phyloP scores from a whole-genome alignment of 768 basidiomycete genomes.

The Udeniomyces megalosporus region DNA sequence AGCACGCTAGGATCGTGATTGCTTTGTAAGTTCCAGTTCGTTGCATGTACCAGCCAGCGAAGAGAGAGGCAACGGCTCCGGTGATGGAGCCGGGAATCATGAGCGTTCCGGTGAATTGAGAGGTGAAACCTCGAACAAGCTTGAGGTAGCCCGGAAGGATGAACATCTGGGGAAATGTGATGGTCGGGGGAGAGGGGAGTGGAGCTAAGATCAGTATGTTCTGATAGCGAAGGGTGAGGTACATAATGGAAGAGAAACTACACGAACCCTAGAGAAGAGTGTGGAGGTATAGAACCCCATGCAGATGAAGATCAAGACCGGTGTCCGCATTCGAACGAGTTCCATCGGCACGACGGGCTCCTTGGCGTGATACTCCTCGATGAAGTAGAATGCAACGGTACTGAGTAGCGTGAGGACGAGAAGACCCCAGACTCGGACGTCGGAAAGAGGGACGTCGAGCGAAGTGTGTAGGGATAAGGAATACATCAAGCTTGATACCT shows the following conservation, averaged over 20 bases:
- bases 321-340: constrained; percentile 19
- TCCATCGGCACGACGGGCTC: constrained; percentile 23
- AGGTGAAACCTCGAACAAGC: constrained; percentile 21
- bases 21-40: constrained; percentile 22
- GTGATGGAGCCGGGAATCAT: constrained; percentile 19
- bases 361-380: constrained; percentile 18
- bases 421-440: constrained; percentile 18
- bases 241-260: no score
- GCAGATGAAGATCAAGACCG: constrained; percentile 18
- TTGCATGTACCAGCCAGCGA: constrained; percentile 6
- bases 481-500: constrained; percentile 16
- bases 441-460: constrained; percentile 18
- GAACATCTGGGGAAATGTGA: constrained; percentile 17
- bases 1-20: constrained; percentile 19
- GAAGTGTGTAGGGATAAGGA: constrained; percentile 21
- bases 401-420: constrained; percentile 11
- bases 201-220: not conserved
- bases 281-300: constrained; percentile 11
- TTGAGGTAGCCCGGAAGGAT: constrained; percentile 26
- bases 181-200: not conserved
- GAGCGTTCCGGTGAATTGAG: constrained; percentile 19
- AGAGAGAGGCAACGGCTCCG: constrained; percentile 20
- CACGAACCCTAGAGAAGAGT: no score
- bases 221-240: no score
- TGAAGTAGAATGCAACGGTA: constrained; percentile 18